phyloP scores from a whole-genome alignment of 1,284 basidiomycete species.

The Puccinia sorghi region DNA sequence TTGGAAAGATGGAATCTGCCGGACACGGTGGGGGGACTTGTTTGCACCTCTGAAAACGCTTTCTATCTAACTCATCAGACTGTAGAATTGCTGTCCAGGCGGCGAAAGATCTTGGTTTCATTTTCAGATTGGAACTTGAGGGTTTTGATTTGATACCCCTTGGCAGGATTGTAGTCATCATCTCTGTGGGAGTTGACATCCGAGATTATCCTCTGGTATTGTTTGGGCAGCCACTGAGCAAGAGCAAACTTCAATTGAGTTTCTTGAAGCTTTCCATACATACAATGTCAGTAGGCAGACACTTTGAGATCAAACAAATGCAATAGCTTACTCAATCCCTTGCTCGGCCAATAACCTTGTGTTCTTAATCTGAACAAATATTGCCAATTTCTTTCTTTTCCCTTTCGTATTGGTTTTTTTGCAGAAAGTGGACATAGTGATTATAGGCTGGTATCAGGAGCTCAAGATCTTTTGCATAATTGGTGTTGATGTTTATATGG shows the following conservation, averaged over 20 bases:
- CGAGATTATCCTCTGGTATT: slow-evolving; percentile 15
- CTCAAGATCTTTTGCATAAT: background rate
- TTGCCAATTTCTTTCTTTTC: slow-evolving; percentile 23
- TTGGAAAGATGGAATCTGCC: background rate
- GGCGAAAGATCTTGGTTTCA: slow-evolving; percentile 3
- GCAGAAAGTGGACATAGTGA: slow-evolving; percentile 39
- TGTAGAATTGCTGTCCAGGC: background rate
- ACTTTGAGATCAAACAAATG: background rate
- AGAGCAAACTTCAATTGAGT: slow-evolving; percentile 3
- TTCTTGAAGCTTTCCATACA: background rate
- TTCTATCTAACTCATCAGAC: background rate
- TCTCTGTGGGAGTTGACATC: slow-evolving; percentile 15
- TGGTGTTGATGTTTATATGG: slow-evolving; percentile 25
- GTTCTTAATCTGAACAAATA: background rate
- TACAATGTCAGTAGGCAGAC: background rate
- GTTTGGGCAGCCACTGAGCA: slow-evolving; percentile 10
- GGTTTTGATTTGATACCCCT: slow-evolving; percentile 7
- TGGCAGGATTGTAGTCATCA: slow-evolving; percentile 1
- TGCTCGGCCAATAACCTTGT: background rate
- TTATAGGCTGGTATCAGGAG: slow-evolving; percentile 28
- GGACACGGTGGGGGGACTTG: background rate
- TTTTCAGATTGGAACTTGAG: background rate
- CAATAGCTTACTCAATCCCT: slow-evolving; percentile 4
- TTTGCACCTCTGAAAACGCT: background rate
- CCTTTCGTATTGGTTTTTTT: background rate